Base-by-base conservation (phyloP, 176 grass and related monocot species). In the Aegilops speltoides region DNA sequence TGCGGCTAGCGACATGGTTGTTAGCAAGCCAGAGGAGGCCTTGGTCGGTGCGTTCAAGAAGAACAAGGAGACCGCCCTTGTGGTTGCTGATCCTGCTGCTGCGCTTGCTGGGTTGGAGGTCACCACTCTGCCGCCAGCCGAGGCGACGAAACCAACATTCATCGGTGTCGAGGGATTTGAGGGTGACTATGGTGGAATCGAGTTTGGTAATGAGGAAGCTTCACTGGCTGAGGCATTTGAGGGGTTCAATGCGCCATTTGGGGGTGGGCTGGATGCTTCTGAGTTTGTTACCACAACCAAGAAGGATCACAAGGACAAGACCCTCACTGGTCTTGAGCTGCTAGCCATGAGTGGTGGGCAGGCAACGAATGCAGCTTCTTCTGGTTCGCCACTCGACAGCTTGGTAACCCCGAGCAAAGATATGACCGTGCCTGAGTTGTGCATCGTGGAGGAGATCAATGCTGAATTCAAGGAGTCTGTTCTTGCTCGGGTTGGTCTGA, bases 131-230 rank as follows among this genome's bases (percentile, higher is more conserved):
- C 97, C 97, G 0, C 93, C 92, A 57, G 92, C 97, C 12, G 97
- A 99, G 89, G 93, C 92, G 1, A 99, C 92, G 9, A 99, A 99
- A 63, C 97, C 97, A 6, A 96, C 97, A 9, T 94, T 94, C 29
- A 91, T 99, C 24, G 91, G 88, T 2, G 97, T 99, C 24, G 94
- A 99, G 62, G 97, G 97, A 36, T 99, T 99, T 68, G 97, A 99
- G 79, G 97, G 97, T 9, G 97, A 99, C 59, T 99, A 99, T 10
- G 97, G 97, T 38, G 97, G 97, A 64, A 94, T 99, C 52, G 97
- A 99, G 85, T 99, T 99, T 15, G 87, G 97, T 67, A 93, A 91
- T 13, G 97, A 99, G 82, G 97, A 99, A 38, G 87, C 97, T 56
- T 99, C 94, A 15, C 92, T 99, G 46, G 90, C 90, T 2, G 97